These are phyloP conservation scores for Rhododendron ovatum DNA, from an alignment of 148 eudicot species.

Conservation along the genomic window DNA sequence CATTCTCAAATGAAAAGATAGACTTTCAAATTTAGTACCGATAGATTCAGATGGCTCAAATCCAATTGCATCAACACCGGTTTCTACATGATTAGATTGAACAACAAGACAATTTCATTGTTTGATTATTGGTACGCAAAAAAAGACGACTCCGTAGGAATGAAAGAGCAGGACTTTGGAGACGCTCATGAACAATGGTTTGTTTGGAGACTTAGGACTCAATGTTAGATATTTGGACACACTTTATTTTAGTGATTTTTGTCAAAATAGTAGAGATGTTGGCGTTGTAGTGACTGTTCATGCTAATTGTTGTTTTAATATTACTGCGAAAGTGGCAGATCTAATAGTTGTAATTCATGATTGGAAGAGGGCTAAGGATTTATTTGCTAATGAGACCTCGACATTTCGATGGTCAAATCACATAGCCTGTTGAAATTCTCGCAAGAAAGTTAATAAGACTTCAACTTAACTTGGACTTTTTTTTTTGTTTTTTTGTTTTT, in stretches of 20 bases:
- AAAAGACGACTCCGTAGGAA: slow-evolving; percentile 41
- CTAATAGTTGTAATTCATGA: slow-evolving; percentile 35
- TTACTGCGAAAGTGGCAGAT: slow-evolving; percentile 55
- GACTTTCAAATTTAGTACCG: slow-evolving; percentile 64
- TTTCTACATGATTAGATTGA: slow-evolving; percentile 59
- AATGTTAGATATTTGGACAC: slow-evolving; percentile 45
- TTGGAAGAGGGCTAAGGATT: slow-evolving; percentile 33
- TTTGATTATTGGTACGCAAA: slow-evolving; percentile 52
- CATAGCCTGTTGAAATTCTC: slow-evolving; percentile 24
- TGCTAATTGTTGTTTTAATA: slow-evolving; percentile 64
- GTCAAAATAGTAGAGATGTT: slow-evolving; percentile 41
- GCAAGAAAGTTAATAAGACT: slow-evolving; percentile 8
- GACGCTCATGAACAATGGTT: slow-evolving; percentile 21
- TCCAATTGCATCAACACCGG: slow-evolving; percentile 62
- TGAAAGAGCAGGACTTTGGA: slow-evolving; percentile 67
- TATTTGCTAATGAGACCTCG: slow-evolving; percentile 12
- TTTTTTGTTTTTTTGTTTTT: too few species aligned
- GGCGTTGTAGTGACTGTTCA: slow-evolving; percentile 57
- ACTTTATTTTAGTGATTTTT: slow-evolving; percentile 58
- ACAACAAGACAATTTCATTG: slow-evolving; percentile 47
- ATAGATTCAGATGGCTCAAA: slow-evolving; percentile 11
- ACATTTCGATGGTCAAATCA: slow-evolving; percentile 43
- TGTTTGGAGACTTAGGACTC: slow-evolving; percentile 21
- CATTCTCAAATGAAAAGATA: slow-evolving; percentile 20
- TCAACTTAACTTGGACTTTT: too few species aligned